These are phyloP conservation scores for Gaeumannomyces sp. DNA, from an alignment of 2,329 filamentous ascomycete species.

Conservation along the genomic window DNA sequence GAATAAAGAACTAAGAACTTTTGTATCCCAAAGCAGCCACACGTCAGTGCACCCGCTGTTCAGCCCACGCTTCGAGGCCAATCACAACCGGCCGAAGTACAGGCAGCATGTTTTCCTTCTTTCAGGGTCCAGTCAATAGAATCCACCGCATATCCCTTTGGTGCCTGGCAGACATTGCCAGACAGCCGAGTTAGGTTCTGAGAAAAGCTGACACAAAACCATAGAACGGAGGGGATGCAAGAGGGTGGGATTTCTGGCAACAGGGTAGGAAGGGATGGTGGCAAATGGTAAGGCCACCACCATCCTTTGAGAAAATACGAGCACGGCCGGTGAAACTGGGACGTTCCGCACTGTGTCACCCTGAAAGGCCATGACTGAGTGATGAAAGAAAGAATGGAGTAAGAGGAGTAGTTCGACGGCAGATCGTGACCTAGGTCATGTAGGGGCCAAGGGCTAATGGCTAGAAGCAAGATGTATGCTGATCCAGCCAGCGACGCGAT, in stretches of 20 bases:
- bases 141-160: neutral
- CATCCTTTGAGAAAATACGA: neutral
- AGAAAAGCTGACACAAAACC: neutral
- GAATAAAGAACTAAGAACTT: conserved; percentile 5
- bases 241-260: neutral
- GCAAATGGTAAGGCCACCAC: neutral
- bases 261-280: neutral
- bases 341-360: neutral
- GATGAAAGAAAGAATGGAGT: neutral
- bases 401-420: neutral
- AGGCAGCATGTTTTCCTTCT: neutral
- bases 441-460: neutral
- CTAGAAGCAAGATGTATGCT: neutral
- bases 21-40: neutral
- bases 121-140: neutral
- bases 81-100: neutral
- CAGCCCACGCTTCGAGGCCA: neutral
- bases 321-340: neutral
- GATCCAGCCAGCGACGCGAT: neutral
- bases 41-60: neutral
- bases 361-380: neutral
- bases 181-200: neutral
- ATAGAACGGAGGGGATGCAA: neutral
- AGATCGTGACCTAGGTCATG: neutral
- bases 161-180: neutral